These are phyloP conservation scores for Wallacemonas collosoma DNA, from an alignment of 208 protist genomes.

Conservation along the genomic window DNA sequence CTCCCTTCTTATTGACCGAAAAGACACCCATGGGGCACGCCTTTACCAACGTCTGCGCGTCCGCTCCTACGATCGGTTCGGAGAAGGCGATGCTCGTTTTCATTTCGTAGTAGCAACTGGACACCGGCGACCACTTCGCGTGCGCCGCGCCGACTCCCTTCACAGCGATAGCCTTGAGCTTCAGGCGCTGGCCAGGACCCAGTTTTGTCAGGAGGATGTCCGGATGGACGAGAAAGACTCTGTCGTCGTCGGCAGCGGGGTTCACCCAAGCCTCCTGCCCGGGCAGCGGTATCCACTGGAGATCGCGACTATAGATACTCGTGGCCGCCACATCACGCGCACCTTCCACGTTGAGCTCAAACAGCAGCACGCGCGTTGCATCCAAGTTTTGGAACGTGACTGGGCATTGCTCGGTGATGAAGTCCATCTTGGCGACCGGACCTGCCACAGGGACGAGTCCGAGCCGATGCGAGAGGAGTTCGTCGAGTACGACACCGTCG, in stretches of 20 bases:
- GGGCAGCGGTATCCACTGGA: constrained; percentile 94
- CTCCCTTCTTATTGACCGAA: constrained; percentile 70
- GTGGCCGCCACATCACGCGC: constrained; percentile 61
- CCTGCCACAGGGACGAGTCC: constrained; percentile 97
- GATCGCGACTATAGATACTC: constrained; percentile 89
- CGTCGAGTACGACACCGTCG: constrained; percentile 98
- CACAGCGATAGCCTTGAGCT: constrained; percentile 92
- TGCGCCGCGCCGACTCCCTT: constrained; percentile 97
- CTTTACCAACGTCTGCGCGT: constrained; percentile 81
- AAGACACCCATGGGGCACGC: constrained; percentile 96
- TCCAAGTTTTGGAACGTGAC: constrained; percentile 69
- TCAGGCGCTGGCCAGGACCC: constrained; percentile 95
- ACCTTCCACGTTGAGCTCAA: constrained; percentile 79
- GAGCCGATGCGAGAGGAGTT: constrained; percentile 96
- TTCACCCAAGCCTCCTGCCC: constrained; percentile 57
- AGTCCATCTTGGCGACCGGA: constrained; percentile 92
- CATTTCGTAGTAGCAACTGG: constrained; percentile 97
- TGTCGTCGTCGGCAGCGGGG: constrained; percentile 38
- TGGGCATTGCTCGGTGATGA: constrained; percentile 64
- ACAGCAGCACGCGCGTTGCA: constrained; percentile 74
- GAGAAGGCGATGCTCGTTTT: constrained; percentile 92
- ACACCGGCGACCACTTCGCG: constrained; percentile 98
- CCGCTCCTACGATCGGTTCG: constrained; percentile 61
- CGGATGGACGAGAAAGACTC: constrained; percentile 94
- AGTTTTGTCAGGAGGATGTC: constrained; percentile 98